Base-by-base conservation (phyloP, 2,329 filamentous ascomycete species). In the Alternaria gaisen region DNA sequence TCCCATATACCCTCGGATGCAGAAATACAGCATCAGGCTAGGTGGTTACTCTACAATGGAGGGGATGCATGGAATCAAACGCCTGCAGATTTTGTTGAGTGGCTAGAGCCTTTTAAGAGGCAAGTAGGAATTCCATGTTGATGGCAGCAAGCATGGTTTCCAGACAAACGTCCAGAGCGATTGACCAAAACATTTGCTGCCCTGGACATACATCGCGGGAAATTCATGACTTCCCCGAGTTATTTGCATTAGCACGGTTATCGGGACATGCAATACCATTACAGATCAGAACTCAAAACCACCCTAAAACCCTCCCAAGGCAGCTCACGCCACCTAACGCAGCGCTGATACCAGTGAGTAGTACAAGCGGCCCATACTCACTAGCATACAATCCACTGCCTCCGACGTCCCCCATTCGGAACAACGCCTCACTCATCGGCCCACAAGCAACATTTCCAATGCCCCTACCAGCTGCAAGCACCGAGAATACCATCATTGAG, bases 221-320 rank as follows among this genome's bases (percentile, higher is more conserved):
- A 1, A 0, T 30, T 1, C 1, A 30, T 30, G 28, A 30, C 28
- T 30, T 3, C 28, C 12, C 12, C 0, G 11, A 2, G 0, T 10
- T 30, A 30, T 11, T 0, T 12, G 28, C 11, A 30, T 30, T 0
- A 5, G 28, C 28, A 30, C 28, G 12, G 14, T 11, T 5, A 5
- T 34, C 6, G 12, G 32, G 2, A 34, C 12, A 11, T 16, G 32
- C 32, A 16, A 14, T 3, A 34, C 14, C 32, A 36, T 16, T 36
- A 0, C 12, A 16, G 0, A 36, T 1, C 32, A 3, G 12, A 14
- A 0, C 32, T 36, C 0, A 36, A 36, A 36, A 16, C 32, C 32
- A 36, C 6, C 32, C 32, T 12, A 1, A 3, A 36, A 0, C 3
- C 32, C 32, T 16, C 0, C 32, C 14, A 16, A 36, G 16, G 32